Evolutionary conservation across 2,329 filamentous ascomycete genomes (phyloP).

Genomic region (Penicillium hordei): DNA sequence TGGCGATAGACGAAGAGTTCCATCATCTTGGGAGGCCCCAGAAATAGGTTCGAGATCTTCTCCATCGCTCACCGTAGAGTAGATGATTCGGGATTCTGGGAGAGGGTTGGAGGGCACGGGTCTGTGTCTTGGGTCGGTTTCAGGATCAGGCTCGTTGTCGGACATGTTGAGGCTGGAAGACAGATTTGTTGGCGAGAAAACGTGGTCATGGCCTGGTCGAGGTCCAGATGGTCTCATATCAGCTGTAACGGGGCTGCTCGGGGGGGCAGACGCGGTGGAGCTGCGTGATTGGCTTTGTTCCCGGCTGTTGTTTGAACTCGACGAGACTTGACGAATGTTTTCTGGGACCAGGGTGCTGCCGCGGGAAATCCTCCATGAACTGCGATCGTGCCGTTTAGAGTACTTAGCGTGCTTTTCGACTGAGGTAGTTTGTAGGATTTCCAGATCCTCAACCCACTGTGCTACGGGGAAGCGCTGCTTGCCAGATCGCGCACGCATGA

Average conservation of each 20-base stretch:
- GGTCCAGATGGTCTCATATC: constrained; percentile 3
- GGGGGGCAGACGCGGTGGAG: neutral
- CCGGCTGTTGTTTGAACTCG: constrained; percentile 4
- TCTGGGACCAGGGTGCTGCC: constrained; percentile 24
- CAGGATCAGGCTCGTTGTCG: constrained; percentile 1
- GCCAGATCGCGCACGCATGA: constrained; percentile 65
- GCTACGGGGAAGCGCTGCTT: constrained; percentile 67
- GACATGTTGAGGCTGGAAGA: neutral
- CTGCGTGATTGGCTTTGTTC: constrained; percentile 7
- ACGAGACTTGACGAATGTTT: neutral
- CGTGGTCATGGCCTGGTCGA: constrained; percentile 1
- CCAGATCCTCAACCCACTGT: constrained; percentile 65
- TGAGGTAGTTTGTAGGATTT: constrained; percentile 60
- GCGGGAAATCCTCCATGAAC: constrained; percentile 20
- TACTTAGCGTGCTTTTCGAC: constrained; percentile 52
- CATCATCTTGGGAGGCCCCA: neutral
- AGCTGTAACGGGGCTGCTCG: neutral
- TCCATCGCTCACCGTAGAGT: constrained; percentile 5
- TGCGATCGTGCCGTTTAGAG: constrained; percentile 33
- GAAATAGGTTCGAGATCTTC: constrained; percentile 1
- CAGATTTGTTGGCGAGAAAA: constrained; percentile 1
- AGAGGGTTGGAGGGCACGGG: neutral
- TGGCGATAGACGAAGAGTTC: constrained; percentile 1
- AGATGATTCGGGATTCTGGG: constrained; percentile 3
- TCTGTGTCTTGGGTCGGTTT: neutral